These are phyloP conservation scores for Stemphylium lycopersici DNA, from an alignment of 2,329 filamentous ascomycete genomes.

Conservation along the genomic window DNA sequence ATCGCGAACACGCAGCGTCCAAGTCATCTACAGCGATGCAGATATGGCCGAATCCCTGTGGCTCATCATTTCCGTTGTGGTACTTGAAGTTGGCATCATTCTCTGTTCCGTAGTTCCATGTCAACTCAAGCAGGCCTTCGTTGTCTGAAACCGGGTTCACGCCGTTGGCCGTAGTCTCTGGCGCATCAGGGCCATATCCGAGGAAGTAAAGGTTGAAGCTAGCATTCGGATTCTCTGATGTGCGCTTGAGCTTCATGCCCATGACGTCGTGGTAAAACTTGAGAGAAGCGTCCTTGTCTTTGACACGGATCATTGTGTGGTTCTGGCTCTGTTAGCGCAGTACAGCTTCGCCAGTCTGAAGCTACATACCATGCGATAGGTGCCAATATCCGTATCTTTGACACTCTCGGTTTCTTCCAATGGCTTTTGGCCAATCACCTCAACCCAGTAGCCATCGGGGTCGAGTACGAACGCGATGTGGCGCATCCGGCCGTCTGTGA, in stretches of 20 bases:
- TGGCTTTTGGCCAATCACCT: conserved; percentile 75
- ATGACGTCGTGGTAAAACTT: conserved; percentile 72
- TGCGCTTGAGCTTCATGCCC: conserved; percentile 84
- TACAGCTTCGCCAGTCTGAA: background rate
- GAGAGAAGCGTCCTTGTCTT: conserved; percentile 60
- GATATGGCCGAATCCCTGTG: conserved; percentile 93
- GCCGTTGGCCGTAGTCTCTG: conserved; percentile 61
- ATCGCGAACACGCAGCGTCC: conserved; percentile 83
- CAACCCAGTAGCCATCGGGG: conserved; percentile 76
- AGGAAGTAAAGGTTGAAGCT: conserved; percentile 94
- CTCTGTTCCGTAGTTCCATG: conserved; percentile 83
- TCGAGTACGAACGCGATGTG: conserved; percentile 90
- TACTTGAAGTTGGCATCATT: conserved; percentile 84
- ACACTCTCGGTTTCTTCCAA: conserved; percentile 74
- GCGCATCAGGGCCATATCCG: conserved; percentile 65
- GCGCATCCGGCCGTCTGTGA: conserved; percentile 74
- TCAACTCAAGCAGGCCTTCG: conserved; percentile 88
- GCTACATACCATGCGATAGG: conserved; percentile 68
- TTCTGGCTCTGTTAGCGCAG: conserved; percentile 59
- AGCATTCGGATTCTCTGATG: conserved; percentile 69
- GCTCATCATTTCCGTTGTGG: conserved; percentile 89
- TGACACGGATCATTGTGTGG: conserved; percentile 95
- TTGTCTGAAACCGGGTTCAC: conserved; percentile 67
- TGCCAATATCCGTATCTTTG: conserved; percentile 72
- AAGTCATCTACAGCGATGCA: conserved; percentile 87